A percentile compares a stretch with the other conserved stretches of the same genome.
These are phyloP conservation scores for Geopyxis carbonaria DNA, from an alignment of 495 filamentous ascomycete species.

Conservation along the genomic window DNA sequence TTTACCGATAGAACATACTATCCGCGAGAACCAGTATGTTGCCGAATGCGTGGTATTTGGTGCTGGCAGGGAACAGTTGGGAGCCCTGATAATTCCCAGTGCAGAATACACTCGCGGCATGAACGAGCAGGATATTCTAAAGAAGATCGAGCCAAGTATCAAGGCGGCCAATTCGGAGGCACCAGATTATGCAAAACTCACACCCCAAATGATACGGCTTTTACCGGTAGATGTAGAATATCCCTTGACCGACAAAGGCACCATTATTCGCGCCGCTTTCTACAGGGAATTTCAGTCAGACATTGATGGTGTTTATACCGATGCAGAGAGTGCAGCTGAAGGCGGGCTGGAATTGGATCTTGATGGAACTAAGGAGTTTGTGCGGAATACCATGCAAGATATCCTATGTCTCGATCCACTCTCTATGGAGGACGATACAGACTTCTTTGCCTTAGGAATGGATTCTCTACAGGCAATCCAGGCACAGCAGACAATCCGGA, in stretches of 20 bases:
- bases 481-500: slow-evolving; percentile 38
- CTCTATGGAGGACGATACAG: slow-evolving; percentile 26
- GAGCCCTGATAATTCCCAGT: slow-evolving; percentile 16
- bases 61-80: slow-evolving; percentile 13
- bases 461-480: slow-evolving; percentile 44
- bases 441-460: slow-evolving; percentile 41
- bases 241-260: slow-evolving; percentile 21
- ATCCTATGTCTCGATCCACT: no score
- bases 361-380: no score
- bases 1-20: slow-evolving; percentile 24
- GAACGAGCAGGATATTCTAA: slow-evolving; percentile 8
- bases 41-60: slow-evolving; percentile 15
- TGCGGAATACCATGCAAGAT: no score
- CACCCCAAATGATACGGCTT: slow-evolving; percentile 12
- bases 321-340: no score
- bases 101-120: slow-evolving; percentile 6
- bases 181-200: slow-evolving; percentile 19
- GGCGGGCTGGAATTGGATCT: no score
- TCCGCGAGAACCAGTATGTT: slow-evolving; percentile 8
- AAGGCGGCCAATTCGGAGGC: slow-evolving; percentile 13
- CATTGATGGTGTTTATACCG: no score
- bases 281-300: slow-evolving; percentile 14
- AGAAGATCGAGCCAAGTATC: slow-evolving; percentile 8
- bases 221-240: slow-evolving; percentile 8
- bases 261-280: slow-evolving; percentile 16